These are phyloP conservation scores for Puccinia novopanici DNA, from an alignment of 1,284 basidiomycete genomes.

Conservation along the genomic window DNA sequence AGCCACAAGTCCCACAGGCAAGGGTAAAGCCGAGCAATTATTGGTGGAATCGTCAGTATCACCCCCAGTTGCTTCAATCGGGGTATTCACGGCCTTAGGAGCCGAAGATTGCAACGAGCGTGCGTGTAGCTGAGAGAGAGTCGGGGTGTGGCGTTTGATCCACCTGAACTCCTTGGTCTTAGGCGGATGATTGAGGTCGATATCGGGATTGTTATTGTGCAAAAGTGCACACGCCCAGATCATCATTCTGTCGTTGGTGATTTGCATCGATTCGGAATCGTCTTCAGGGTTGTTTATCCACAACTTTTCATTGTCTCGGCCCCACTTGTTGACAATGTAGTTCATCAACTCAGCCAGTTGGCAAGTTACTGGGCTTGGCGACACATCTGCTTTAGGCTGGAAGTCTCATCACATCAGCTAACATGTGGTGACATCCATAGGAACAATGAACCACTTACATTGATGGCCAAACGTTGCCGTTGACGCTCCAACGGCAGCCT, in stretches of 20 bases:
- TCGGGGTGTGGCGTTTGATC: neutral
- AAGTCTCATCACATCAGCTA: neutral
- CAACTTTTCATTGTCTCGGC: neutral
- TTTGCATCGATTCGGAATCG: neutral
- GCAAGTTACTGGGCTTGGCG: neutral
- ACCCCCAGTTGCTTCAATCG: too few relatives aligned
- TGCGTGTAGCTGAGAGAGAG: too few relatives aligned
- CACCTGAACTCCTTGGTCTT: neutral
- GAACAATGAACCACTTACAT: neutral
- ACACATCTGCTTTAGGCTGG: neutral
- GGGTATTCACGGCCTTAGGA: too few relatives aligned
- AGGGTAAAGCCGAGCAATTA: too few relatives aligned
- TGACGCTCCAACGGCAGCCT: neutral
- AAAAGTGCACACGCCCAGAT: neutral
- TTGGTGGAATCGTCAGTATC: too few relatives aligned
- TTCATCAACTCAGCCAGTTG: neutral
- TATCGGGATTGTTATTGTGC: neutral
- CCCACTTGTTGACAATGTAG: neutral
- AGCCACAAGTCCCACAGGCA: too few relatives aligned
- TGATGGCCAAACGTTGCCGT: neutral
- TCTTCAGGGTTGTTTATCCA: neutral
- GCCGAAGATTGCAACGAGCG: too few relatives aligned
- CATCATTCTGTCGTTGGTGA: neutral
- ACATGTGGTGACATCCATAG: too few relatives aligned
- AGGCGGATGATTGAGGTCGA: neutral